Base-by-base conservation (phyloP, 805 yeast genomes). In the Starmerella gropengiesseri region DNA sequence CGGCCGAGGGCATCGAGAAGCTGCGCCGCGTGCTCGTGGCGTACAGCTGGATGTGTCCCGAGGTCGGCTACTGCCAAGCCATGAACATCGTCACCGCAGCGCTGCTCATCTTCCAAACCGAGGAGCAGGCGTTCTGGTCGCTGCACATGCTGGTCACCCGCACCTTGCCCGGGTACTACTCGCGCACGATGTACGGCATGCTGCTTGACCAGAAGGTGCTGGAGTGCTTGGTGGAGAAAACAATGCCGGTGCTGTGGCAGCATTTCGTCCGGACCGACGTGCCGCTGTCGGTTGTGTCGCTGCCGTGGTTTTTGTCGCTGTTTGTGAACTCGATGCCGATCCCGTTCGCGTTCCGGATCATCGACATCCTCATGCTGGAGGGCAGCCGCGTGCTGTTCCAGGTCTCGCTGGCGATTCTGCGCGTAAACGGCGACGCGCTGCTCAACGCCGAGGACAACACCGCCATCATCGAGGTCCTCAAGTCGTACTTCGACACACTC, bases 121-220 rank as follows among this genome's bases (percentile, higher is more conserved):
- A 91, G 60, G 98, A 89, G 51, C 97, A 91, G 61, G 97, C 95
- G 0, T 91, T 85, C 57, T 91, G 97, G 97, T 75, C 89, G 45
- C 68, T 91, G 44, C 74, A 77, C 43, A 73, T 75, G 14, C 62
- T 91, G 3, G 86, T 96, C 64, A 94, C 86, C 46, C 72, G 76
- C 30, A 73, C 82, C 46, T 81, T 86, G 3, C 97, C 97, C 0
- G 98, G 98, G 0, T 91, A 91, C 61, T 91, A 91, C 57, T 87
- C 97, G 3, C 84, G 77, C 55, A 89, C 96, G 0, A 91, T 91
- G 98, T 89, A 89, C 56, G 99, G 99, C 20, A 91, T 95, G 1
- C 65, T 91, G 23, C 66, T 91, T 28, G 99, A 91, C 58, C 98
- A 91, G 64, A 75, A 78, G 53, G 98, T 91, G 1, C 83, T 91